Evolutionary conservation across 179 eudicot genomes (phyloP).

Genomic region (Silene vulgaris): DNA sequence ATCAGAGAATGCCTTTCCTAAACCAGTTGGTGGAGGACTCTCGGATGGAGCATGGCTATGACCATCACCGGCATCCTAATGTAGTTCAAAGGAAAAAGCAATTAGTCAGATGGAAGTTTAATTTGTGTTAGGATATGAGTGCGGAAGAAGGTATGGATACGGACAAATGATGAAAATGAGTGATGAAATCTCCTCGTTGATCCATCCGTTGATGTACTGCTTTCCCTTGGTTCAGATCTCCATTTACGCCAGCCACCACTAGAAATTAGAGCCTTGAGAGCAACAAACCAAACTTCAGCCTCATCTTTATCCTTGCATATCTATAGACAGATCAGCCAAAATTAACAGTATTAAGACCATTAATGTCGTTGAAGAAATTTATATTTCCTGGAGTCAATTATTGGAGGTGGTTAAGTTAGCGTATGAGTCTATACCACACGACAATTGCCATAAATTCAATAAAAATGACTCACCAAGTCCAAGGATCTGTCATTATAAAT

Average conservation of each 20-base stretch:
- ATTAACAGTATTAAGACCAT: conserved; percentile 8
- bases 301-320: conserved; percentile 98
- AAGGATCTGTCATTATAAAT: conserved; percentile 53
- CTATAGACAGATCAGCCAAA: conserved; percentile 33
- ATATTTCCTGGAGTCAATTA: not conserved
- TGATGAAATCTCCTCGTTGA: conserved; percentile 44
- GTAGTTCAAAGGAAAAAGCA: conserved; percentile 14
- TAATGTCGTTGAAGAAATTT: not conserved
- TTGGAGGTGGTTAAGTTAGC: not conserved
- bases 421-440: not conserved
- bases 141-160: conserved; percentile 23
- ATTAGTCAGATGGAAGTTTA: conserved; percentile 15
- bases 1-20: conserved; percentile 77
- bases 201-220: conserved; percentile 42
- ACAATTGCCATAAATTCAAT: not conserved
- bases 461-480: conserved; percentile 53
- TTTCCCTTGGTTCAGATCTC: conserved; percentile 55
- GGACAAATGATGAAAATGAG: conserved; percentile 49
- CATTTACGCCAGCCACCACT: conserved; percentile 41
- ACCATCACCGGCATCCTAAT: conserved; percentile 56
- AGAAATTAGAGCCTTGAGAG: conserved; percentile 73
- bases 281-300: conserved; percentile 93
- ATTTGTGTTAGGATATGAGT: not conserved
- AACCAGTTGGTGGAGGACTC: conserved; percentile 49
- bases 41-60: conserved; percentile 31